Base-by-base conservation (phyloP, 78 protist genomes). In the Creolimax fragrantissima region DNA sequence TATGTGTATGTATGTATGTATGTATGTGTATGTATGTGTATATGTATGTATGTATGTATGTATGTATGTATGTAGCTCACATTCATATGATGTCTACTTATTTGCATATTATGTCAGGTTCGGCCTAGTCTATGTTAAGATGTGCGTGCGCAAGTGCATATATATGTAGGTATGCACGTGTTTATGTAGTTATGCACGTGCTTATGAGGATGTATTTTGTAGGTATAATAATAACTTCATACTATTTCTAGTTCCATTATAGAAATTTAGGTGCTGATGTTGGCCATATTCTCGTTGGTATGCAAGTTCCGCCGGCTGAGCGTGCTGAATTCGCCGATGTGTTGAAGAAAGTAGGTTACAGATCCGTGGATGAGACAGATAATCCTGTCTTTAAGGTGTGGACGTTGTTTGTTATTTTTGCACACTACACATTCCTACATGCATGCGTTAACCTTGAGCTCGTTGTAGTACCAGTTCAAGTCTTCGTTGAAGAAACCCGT, bases 181-280 rank as follows among this genome's bases (percentile, higher is more conserved):
- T n/a, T n/a, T n/a, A n/a, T n/a, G n/a, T n/a, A n/a, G n/a, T n/a
- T n/a, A n/a, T n/a, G n/a, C n/a, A n/a, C n/a, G n/a, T n/a, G n/a
- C n/a, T n/a, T n/a, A n/a, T n/a, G n/a, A n/a, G n/a, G n/a, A n/a
- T n/a, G n/a, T n/a, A n/a, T n/a, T n/a, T n/a, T n/a, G n/a, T n/a
- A n/a, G n/a, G n/a, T n/a, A n/a, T n/a, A n/a, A n/a, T n/a, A n/a
- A n/a, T n/a, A n/a, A n/a, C n/a, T n/a, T n/a, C n/a, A n/a, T n/a
- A n/a, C n/a, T n/a, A n/a, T n/a, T n/a, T 24, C 17, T 41, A 83
- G 90, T 94, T 94, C 94, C 96, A 94, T 88, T 94, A 94, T 92
- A 84, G 96, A 24, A 81, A 84, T 42, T 67, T 85, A 43, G 96
- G 96, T 6, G 88, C 81, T 6, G 93, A 91, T 36, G 84, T 94